phyloP scores from a whole-genome alignment of 1,139 yeast genomes.

The Zygoascus sp. region DNA sequence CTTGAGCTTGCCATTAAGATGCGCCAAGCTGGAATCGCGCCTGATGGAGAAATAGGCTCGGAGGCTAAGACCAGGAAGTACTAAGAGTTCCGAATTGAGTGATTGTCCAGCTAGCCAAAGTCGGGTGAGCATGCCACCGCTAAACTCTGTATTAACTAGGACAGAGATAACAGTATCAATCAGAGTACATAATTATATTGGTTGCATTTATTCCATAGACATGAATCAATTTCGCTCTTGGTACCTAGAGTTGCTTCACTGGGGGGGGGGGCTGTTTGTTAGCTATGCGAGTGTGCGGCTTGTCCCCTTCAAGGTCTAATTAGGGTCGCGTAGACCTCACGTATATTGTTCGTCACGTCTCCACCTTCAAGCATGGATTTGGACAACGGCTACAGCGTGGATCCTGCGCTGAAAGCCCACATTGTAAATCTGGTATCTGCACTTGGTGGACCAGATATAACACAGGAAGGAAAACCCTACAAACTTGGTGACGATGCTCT shows the following conservation, averaged over 20 bases:
- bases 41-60: constrained; percentile 28
- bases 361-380: constrained; percentile 8
- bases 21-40: constrained; percentile 38
- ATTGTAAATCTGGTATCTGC: constrained; percentile 72
- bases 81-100: neutral
- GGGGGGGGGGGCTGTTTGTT: no score
- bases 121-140: no score
- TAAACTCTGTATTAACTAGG: no score
- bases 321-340: neutral
- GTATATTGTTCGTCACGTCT: neutral
- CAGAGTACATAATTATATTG: no score
- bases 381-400: constrained; percentile 20
- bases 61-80: constrained; percentile 16
- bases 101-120: no score
- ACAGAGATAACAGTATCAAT: no score
- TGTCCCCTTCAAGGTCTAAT: neutral
- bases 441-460: constrained; percentile 72
- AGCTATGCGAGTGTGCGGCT: neutral
- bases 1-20: constrained; percentile 81
- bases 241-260: no score
- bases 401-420: constrained; percentile 51
- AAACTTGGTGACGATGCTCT: constrained; percentile 86
- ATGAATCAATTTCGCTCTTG: no score
- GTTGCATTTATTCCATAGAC: no score
- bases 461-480: constrained; percentile 53